phyloP scores from a whole-genome alignment of 495 filamentous ascomycete genomes.

The Penicillium arizonense region DNA sequence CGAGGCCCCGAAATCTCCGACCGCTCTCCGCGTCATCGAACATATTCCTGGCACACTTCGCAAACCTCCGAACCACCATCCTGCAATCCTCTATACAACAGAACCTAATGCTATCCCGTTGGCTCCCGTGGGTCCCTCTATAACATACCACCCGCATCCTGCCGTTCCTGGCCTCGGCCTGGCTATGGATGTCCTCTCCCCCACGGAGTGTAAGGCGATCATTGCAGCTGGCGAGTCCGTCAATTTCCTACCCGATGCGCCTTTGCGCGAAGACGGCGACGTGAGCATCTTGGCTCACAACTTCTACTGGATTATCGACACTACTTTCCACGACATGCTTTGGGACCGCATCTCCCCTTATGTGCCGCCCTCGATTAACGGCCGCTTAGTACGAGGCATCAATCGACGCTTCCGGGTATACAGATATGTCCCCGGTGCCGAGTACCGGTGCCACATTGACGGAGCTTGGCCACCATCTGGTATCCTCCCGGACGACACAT shows the following conservation, averaged over 20 bases:
- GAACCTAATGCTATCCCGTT: constrained; percentile 31
- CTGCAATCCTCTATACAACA: constrained; percentile 39
- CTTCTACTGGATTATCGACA: constrained; percentile 42
- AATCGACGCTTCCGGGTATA: constrained; percentile 42
- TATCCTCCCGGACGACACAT: constrained; percentile 32
- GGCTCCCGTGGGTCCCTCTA: constrained; percentile 19
- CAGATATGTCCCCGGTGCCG: constrained; percentile 38
- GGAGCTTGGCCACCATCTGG: constrained; percentile 41
- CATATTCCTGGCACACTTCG: constrained; percentile 32
- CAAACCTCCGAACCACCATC: constrained; percentile 40
- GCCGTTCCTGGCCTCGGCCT: constrained; percentile 37
- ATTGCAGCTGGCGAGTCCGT: constrained; percentile 41
- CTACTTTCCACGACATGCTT: constrained; percentile 37
- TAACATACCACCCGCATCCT: constrained; percentile 39
- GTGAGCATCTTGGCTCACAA: constrained; percentile 42
- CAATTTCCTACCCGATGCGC: constrained; percentile 35
- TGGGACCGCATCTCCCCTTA: constrained; percentile 33
- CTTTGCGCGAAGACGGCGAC: constrained; percentile 38
- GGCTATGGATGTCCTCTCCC: constrained; percentile 32
- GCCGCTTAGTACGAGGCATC: constrained; percentile 31
- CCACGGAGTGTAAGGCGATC: constrained; percentile 33
- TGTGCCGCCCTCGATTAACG: constrained; percentile 31
- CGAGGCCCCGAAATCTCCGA: constrained; percentile 25
- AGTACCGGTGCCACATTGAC: constrained; percentile 40
- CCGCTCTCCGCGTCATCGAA: constrained; percentile 35